Conservation (phyloP, 2,329 filamentous ascomycete species). For the Stagonosporopsis rhizophila region DNA sequence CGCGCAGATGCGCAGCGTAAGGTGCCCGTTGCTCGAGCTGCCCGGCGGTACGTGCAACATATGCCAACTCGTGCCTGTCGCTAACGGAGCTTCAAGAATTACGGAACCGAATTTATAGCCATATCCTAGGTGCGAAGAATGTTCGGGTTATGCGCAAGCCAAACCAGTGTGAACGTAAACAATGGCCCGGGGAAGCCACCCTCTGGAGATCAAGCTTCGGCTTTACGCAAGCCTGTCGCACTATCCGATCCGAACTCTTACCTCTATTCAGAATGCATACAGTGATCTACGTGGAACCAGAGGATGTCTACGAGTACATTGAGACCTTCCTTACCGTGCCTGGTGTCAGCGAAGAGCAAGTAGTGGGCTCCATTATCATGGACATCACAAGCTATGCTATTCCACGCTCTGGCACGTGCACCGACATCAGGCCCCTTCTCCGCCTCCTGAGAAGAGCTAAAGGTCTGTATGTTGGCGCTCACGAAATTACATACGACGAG, state of each 20-base stretch:
- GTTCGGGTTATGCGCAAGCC: not conserved
- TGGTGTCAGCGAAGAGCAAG: not conserved
- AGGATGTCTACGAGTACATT: conserved; percentile 1
- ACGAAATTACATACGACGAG: not conserved
- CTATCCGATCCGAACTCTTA: not conserved
- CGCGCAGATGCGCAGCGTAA: not conserved
- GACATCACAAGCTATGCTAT: not conserved
- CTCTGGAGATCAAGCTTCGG: not conserved
- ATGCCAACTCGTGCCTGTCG: not conserved
- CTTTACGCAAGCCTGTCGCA: conserved; percentile 4
- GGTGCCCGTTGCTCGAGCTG: not conserved
- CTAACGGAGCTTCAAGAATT: conserved; percentile 1
- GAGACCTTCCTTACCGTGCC: not conserved
- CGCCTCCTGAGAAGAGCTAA: not conserved
- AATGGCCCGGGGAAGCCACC: not conserved
- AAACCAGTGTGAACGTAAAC: too few relatives aligned
- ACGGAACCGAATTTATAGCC: conserved; percentile 5
- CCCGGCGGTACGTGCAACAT: conserved; percentile 1
- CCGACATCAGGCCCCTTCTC: conserved; percentile 6
- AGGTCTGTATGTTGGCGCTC: not conserved
- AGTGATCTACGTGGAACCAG: not conserved
- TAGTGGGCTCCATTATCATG: not conserved
- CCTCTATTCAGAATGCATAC: not conserved
- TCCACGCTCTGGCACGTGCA: not conserved
- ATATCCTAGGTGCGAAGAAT: not conserved